A percentile compares a stretch with the other conserved stretches of the same genome.
phyloP scores from a whole-genome alignment of 306 rosid species.

The Cucurbita moschata region DNA sequence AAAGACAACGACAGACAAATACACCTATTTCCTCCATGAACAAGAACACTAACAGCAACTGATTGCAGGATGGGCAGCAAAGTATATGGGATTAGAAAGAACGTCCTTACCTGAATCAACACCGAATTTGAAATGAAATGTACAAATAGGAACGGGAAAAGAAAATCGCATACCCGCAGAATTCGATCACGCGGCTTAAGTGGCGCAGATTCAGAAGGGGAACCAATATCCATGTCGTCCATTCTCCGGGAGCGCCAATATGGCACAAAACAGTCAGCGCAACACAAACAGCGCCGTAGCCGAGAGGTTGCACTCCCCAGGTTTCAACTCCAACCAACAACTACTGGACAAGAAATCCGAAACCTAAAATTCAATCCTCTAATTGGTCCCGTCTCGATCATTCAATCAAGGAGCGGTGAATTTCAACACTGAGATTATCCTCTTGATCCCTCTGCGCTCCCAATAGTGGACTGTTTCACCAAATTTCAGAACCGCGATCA shows the following conservation, averaged over 20 bases:
- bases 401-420: neutral
- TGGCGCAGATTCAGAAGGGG: conserved; percentile 23
- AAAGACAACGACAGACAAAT: neutral
- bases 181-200: conserved; percentile 60
- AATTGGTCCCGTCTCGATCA: neutral
- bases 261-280: conserved; percentile 35
- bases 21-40: too few species aligned
- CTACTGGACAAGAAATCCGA: neutral
- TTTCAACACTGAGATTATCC: neutral
- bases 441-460: neutral
- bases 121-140: neutral
- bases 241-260: conserved; percentile 35
- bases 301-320: conserved; percentile 53
- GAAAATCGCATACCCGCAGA: conserved; percentile 28
- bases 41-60: too few species aligned
- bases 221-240: conserved; percentile 58
- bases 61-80: neutral
- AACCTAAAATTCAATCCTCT: conserved; percentile 10
- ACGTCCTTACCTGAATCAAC: neutral
- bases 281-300: conserved; percentile 35
- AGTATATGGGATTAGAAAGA: neutral
- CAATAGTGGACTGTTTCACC: neutral
- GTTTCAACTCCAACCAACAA: conserved; percentile 17
- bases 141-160: neutral
- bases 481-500: neutral